Evolutionary conservation across 495 filamentous ascomycete genomes (phyloP), one percentile per base, ranked within the genome.

Genomic region (Neurospora tetrasperma): DNA sequence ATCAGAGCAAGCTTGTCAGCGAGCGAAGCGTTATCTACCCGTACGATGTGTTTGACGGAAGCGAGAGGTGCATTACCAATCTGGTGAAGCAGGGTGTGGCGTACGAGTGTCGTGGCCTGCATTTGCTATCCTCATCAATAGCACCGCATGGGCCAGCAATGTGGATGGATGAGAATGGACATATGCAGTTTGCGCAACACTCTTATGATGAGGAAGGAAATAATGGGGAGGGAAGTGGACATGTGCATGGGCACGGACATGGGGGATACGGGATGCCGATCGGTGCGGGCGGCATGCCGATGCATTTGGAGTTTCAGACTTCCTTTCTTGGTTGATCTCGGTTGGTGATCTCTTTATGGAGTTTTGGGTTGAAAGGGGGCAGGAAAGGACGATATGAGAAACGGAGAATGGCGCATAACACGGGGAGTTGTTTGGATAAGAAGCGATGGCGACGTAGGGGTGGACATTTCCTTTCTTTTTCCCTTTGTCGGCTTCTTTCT

Each of bases 1-100:
- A 80, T 73, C 79, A 80, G 73, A 78, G 73, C 75, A 80, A 79
- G 75, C 77, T 80, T 23, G 79, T 80, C 66, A 77, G 75, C 71
- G 79, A 80, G 54, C 69, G 74, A 27, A 75, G 73, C 20, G 74
- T 76, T 5, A 78, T 80, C 62, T 80, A 74, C 46, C 78, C 79
- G 2, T 77, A 76, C 42, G 77, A 77, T 27, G 78, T 80, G 2
- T 80, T 80, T 71, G 79, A 80, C 31, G 79, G 79, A 1, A 78
- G 75, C 71, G 79, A 80, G 59, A 43, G 75, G 72, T 78, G 68
- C 5, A 80, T 80, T 31, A 72, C 38, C 27, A 79, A 78, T 42
- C 71, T 80, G 5, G 77, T 76, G 27, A 71, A 76, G 48, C 79
- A 80, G 66, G 79, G 79, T 2, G 79, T 80, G 6, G 79, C 79